Evolutionary conservation across 2,329 filamentous ascomycete genomes (phyloP), one percentile per base, ranked within the genome.

Genomic region (Epichloe uncinata): DNA sequence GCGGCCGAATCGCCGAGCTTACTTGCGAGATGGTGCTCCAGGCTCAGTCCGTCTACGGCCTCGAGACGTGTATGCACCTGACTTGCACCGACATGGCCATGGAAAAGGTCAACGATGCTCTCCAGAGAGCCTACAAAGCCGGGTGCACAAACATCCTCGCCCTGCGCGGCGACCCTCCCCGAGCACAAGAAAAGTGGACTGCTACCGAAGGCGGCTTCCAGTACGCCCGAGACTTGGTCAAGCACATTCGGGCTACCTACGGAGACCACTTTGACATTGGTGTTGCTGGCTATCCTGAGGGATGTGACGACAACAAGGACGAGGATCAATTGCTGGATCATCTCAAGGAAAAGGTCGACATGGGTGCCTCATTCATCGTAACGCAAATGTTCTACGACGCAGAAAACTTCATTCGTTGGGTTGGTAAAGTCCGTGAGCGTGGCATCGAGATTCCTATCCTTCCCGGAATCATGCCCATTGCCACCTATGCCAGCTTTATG

Each of bases 341-440:
- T 66, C 70, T 98, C 62, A 97, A 97, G 72, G 86, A 97, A 67
- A 98, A 98, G 73, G 84, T 97, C 35, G 93, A 98, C 64, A 87
- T 87, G 52, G 93, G 93, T 47, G 90, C 85, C 54, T 84, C 85
- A 6, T 98, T 97, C 65, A 86, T 98, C 55, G 87, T 98, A 49
- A 97, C 93, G 0, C 93, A 98, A 71, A 98, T 98, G 93, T 97
- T 97, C 70, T 98, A 98, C 73, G 91, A 98, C 62, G 90, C 81
- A 47, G 91, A 98, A 61, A 91, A 93, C 63, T 98, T 98, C 68
- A 69, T 97, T 49, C 78, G 82, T 49, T 98, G 93, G 93, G 85
- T 94, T 37, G 74, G 79, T 57, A 93, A 87, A 64, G 89, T 91
- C 52, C 84, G 90, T 46, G 87, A 83, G 48, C 82, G 81, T 61